These are phyloP conservation scores for Phytophthora boehmeriae DNA, from an alignment of 352 stramenopile genomes.

Conservation along the genomic window DNA sequence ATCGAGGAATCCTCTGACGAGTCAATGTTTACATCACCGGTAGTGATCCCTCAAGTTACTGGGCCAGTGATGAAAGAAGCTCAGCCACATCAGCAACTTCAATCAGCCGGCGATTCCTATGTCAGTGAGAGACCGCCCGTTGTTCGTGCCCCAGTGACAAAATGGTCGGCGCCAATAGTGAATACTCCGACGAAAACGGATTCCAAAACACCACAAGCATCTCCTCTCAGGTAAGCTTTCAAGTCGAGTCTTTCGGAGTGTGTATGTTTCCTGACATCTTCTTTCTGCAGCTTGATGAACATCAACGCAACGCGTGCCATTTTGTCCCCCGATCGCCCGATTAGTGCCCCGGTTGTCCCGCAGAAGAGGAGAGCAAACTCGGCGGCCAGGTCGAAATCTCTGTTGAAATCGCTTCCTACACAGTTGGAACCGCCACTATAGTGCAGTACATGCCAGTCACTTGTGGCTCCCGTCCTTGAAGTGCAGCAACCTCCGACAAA, in stretches of 20 bases:
- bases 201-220: constrained; percentile 15
- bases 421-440: constrained; percentile 16
- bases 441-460: constrained; percentile 1
- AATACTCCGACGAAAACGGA: constrained; percentile 17
- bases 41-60: constrained; percentile 2
- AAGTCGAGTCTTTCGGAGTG: neutral
- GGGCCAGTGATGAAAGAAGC: constrained; percentile 3
- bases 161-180: constrained; percentile 16
- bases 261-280: neutral
- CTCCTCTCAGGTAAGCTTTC: constrained; percentile 37
- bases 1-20: constrained; percentile 22
- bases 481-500: constrained; percentile 51
- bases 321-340: constrained; percentile 45
- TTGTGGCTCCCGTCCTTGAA: constrained; percentile 18
- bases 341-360: constrained; percentile 55
- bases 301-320: constrained; percentile 46
- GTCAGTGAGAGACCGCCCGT: constrained; percentile 22
- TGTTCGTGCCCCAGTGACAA: constrained; percentile 20
- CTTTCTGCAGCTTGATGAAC: constrained; percentile 34
- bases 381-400: constrained; percentile 20
- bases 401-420: constrained; percentile 15
- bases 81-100: constrained; percentile 17
- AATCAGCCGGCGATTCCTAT: constrained; percentile 32
- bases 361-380: constrained; percentile 49
- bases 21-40: neutral